phyloP scores from a whole-genome alignment of 768 basidiomycete genomes.

The Mycena sanguinolenta region DNA sequence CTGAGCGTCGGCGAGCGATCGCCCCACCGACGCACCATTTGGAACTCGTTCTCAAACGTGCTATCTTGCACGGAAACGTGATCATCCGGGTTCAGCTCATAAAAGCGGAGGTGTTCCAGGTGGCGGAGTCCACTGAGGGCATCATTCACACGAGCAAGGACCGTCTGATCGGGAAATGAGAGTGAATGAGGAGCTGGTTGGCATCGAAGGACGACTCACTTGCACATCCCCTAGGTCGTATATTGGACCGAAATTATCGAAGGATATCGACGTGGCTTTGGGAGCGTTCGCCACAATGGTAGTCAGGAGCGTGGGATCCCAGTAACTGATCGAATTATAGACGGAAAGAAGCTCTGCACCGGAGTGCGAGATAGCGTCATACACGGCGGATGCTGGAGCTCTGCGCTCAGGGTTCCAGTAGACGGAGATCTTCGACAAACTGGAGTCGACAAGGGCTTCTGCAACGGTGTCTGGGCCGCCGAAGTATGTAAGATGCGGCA shows the following conservation, averaged over 20 bases:
- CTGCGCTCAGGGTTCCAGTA: slow-evolving; percentile 3
- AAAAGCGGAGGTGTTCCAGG: slow-evolving; percentile 2
- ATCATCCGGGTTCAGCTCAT: slow-evolving; percentile 7
- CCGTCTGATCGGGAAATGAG: slow-evolving; percentile 5
- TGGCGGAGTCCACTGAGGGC: slow-evolving; percentile 2
- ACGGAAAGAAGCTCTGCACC: slow-evolving; percentile 3
- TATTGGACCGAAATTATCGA: slow-evolving; percentile 1
- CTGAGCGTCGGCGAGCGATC: slow-evolving; percentile 4
- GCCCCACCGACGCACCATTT: slow-evolving; percentile 8
- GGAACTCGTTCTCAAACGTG: slow-evolving; percentile 7
- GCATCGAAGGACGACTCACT: slow-evolving; percentile 4
- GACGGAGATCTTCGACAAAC: not conserved
- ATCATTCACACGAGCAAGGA: slow-evolving; percentile 7
- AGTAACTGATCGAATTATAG: slow-evolving; percentile 9
- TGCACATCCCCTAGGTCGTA: slow-evolving; percentile 3
- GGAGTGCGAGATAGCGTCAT: not conserved
- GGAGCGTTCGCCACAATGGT: slow-evolving; percentile 4
- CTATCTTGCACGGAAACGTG: slow-evolving; percentile 1
- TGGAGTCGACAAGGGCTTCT: not conserved
- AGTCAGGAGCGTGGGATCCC: slow-evolving; percentile 7
- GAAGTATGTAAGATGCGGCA: slow-evolving; percentile 5
- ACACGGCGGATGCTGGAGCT: slow-evolving; percentile 2
- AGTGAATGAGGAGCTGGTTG: slow-evolving; percentile 1
- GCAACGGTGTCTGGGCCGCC: slow-evolving; percentile 2
- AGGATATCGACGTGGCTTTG: not conserved